Conservation (phyloP, 768 basidiomycete genomes). For the Xerocomus spinulosus region DNA sequence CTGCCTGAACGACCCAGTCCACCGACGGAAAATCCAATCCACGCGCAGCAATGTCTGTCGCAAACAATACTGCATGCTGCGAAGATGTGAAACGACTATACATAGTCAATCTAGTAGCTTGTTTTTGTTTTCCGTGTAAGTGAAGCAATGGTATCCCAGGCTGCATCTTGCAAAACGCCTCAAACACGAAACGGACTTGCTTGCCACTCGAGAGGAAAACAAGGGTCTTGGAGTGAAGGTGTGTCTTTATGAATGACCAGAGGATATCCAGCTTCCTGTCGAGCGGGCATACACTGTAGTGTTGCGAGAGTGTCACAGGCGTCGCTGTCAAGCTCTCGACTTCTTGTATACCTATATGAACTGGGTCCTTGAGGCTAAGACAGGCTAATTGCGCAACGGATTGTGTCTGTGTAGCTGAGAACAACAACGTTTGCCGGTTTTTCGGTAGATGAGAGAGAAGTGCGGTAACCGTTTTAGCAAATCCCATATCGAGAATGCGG, state of each 20-base stretch:
- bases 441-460: conserved; percentile 89
- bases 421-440: conserved; percentile 90
- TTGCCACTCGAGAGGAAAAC: conserved; percentile 95
- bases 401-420: conserved; percentile 94
- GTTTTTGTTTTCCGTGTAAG: conserved; percentile 95
- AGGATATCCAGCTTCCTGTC: conserved; percentile 88
- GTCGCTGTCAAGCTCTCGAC: conserved; percentile 45
- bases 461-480: conserved; percentile 81
- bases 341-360: conserved; percentile 61
- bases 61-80: conserved; percentile 82
- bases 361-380: conserved; percentile 80
- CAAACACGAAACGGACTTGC: conserved; percentile 95
- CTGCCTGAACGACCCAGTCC: conserved; percentile 95
- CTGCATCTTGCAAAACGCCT: conserved; percentile 93
- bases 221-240: conserved; percentile 84
- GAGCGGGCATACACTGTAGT: conserved; percentile 78
- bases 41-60: conserved; percentile 94
- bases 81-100: conserved; percentile 81
- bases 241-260: conserved; percentile 93
- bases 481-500: conserved; percentile 95
- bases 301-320: conserved; percentile 79
- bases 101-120: conserved; percentile 77
- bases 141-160: conserved; percentile 92
- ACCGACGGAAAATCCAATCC: conserved; percentile 95
- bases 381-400: conserved; percentile 86